phyloP scores from a whole-genome alignment of 371 early-diverging fungal genomes.

The Encephalitozoon romaleae region DNA sequence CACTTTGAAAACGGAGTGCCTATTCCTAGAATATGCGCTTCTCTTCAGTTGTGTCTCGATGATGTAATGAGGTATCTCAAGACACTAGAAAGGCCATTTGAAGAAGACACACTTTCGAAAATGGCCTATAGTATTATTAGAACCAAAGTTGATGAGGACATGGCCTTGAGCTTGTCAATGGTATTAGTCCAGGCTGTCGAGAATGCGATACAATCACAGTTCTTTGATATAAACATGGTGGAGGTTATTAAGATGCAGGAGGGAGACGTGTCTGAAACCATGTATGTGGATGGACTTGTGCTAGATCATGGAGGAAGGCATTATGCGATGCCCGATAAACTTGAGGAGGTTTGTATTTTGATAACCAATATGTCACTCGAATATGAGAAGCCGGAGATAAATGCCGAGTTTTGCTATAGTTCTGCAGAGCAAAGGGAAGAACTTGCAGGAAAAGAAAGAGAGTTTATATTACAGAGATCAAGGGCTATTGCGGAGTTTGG shows the following conservation, averaged over 20 bases:
- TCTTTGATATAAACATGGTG: constrained; percentile 96
- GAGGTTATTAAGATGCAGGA: constrained; percentile 99
- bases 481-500: constrained; percentile 80
- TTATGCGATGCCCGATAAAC: constrained; percentile 93
- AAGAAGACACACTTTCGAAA: constrained; percentile 76
- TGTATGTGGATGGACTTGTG: constrained; percentile 86
- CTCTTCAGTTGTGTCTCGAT: constrained; percentile 77
- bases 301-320: constrained; percentile 98
- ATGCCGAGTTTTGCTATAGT: constrained; percentile 96
- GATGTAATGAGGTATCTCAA: constrained; percentile 72
- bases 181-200: constrained; percentile 89
- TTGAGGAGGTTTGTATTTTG: constrained; percentile 78
- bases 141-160: constrained; percentile 78
- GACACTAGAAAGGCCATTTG: constrained; percentile 68
- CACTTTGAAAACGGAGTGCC: constrained; percentile 89
- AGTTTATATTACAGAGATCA: constrained; percentile 81
- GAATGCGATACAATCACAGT: constrained; percentile 68
- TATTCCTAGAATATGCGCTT: constrained; percentile 84
- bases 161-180: constrained; percentile 80
- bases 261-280: constrained; percentile 81
- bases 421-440: constrained; percentile 91
- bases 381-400: constrained; percentile 99
- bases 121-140: constrained; percentile 84
- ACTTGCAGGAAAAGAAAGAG: constrained; percentile 89
- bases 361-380: constrained; percentile 95